These are phyloP conservation scores for Corymbia calophylla DNA, from an alignment of 441 rosid species.

Conservation along the genomic window DNA sequence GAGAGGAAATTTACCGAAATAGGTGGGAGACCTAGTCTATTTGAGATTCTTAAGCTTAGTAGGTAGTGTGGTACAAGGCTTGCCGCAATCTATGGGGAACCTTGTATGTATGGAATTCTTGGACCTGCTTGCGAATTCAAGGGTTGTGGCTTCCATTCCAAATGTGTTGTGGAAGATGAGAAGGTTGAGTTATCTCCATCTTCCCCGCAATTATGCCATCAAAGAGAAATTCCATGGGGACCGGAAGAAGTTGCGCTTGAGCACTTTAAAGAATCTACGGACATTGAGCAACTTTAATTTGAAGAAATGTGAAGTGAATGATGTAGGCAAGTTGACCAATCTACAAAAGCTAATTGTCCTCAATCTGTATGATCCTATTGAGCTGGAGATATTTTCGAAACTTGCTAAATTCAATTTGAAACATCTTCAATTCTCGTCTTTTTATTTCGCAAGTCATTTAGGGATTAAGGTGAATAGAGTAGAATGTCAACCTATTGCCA, in stretches of 20 bases:
- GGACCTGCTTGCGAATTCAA: rapidly evolving
- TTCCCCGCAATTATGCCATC: rapidly evolving
- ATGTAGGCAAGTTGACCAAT: neutral
- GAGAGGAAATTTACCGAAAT: neutral
- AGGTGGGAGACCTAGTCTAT: neutral
- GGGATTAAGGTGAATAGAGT: too few relatives aligned
- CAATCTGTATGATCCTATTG: rapidly evolving
- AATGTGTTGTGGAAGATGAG: neutral
- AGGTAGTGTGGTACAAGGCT: rapidly evolving
- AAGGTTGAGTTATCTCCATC: neutral
- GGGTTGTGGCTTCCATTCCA: rapidly evolving
- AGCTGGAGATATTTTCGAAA: neutral
- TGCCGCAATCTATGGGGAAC: neutral
- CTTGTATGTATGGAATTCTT: neutral
- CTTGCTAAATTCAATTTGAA: neutral
- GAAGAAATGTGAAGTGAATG: neutral
- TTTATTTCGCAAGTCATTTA: rapidly evolving
- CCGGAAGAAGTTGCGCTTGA: neutral
- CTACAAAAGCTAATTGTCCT: too few relatives aligned
- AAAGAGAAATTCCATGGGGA: neutral
- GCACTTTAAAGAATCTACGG: neutral
- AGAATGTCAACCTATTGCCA: neutral
- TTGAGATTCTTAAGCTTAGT: neutral
- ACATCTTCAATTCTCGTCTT: neutral
- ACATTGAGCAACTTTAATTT: neutral